phyloP scores from a whole-genome alignment of 1,139 yeast species.

The Candida sp. region DNA sequence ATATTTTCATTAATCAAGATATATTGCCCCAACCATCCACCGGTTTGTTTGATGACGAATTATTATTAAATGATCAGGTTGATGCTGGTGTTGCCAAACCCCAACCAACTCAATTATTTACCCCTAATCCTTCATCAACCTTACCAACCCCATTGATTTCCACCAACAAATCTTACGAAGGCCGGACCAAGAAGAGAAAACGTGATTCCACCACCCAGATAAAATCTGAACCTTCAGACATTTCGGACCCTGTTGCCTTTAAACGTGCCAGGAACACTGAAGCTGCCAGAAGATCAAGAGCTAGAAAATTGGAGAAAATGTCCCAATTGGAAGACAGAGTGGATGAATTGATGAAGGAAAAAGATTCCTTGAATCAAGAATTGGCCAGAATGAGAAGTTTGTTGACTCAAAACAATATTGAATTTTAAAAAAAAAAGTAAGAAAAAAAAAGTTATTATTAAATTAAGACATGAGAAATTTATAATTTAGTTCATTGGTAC shows the following conservation, averaged over 20 bases:
- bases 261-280: slow-evolving; percentile 96
- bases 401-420: slow-evolving; percentile 26
- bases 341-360: slow-evolving; percentile 55
- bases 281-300: slow-evolving; percentile 95
- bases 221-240: slow-evolving; percentile 37
- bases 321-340: slow-evolving; percentile 76
- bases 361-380: slow-evolving; percentile 56
- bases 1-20: not conserved
- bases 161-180: slow-evolving; percentile 59
- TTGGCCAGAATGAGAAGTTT: slow-evolving; percentile 52
- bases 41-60: not conserved
- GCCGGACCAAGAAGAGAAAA: slow-evolving; percentile 64
- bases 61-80: not conserved
- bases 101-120: slow-evolving; percentile 19
- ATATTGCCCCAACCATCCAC: not conserved
- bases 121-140: slow-evolving; percentile 33
- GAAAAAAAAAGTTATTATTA: not conserved
- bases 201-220: slow-evolving; percentile 28
- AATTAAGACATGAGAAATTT: not conserved
- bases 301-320: slow-evolving; percentile 90
- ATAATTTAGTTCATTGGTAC: not conserved
- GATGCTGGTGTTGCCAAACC: not conserved
- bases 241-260: slow-evolving; percentile 64
- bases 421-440: slow-evolving; percentile 10
- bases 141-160: slow-evolving; percentile 39